Base-by-base conservation (phyloP, 2,329 filamentous ascomycete species). In the Leptosphaerulina australis region DNA sequence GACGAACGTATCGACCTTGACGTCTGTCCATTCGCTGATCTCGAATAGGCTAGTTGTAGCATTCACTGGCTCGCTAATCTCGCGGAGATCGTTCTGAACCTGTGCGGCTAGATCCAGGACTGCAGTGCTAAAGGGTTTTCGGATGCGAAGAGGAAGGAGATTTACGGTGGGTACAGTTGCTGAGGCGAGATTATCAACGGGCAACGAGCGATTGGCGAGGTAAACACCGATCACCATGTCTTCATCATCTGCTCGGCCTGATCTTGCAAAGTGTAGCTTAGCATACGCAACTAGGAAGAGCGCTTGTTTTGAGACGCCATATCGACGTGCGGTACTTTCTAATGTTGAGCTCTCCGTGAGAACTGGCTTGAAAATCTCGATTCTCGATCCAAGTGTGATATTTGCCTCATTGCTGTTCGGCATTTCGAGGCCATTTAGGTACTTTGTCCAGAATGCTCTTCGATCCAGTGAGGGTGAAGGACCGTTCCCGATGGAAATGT, bases 211-310 rank as follows among this genome's bases (percentile, higher is more conserved):
- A 68, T 95, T 96, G 31, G 91, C 89, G 7, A 96, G 81, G 69
- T 96, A 97, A 17, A 96, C 73, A 2, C 91, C 92, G 40, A 96
- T 80, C 0, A 90, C 74, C 1, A 89, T 71, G 29, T 83, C 76
- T 5, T 64, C 28, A 5, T 44, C 50, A 4, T 44, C 17, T 1
- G 41, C 20, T 2, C 50, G 55, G 1, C 25, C 22, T 76, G 63
- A 9, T n/a, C 71, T 45, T 14, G 59, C 51, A 3, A 71, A 64
- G 62, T 81, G 77, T 5, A 79, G 63, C 55, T 79, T 82, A 2
- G 88, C 83, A 56, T 88, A 89, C 0, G 81, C 78, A 0, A 90
- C 90, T 48, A 96, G 83, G 68, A 96, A 86, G 0, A 94, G 68
- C 0, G 89, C 80, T 58, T 96, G 91, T 1, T 88, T 68, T 22